A percentile compares a stretch with the other conserved stretches of the same genome.
These are phyloP conservation scores for Beta corolliflora DNA, from an alignment of 179 eudicot genomes.

Conservation along the genomic window DNA sequence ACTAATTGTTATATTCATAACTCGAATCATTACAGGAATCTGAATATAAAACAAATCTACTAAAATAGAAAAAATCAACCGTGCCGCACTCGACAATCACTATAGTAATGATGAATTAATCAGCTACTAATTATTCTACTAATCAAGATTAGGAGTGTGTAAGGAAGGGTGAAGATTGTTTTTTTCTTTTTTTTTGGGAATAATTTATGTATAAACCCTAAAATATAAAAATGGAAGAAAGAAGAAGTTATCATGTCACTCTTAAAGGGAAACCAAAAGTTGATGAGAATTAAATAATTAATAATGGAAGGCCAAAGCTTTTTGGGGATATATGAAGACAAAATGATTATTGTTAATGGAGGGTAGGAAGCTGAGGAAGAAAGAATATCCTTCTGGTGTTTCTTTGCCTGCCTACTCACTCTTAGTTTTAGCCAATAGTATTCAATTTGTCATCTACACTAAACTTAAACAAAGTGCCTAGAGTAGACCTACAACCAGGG, in stretches of 20 bases:
- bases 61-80: not conserved
- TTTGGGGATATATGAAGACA: slow-evolving; percentile 23
- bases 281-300: not conserved
- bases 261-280: slow-evolving; percentile 27
- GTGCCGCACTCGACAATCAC: not conserved
- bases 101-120: not conserved
- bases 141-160: not conserved
- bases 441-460: slow-evolving; percentile 4
- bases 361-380: not conserved
- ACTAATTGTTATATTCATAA: slow-evolving; percentile 8
- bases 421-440: slow-evolving; percentile 24
- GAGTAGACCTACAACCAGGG: slow-evolving; percentile 5
- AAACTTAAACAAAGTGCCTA: slow-evolving; percentile 8
- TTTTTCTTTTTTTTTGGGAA: not conserved
- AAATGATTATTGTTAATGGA: slow-evolving; percentile 30
- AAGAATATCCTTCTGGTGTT: slow-evolving; percentile 22
- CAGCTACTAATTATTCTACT: not conserved
- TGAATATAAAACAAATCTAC: not conserved
- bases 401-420: slow-evolving; percentile 24
- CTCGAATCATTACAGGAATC: not conserved
- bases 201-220: slow-evolving; percentile 25
- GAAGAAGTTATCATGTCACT: not conserved
- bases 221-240: slow-evolving; percentile 10
- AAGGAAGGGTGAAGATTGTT: not conserved
- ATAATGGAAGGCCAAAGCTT: slow-evolving; percentile 15